These are phyloP conservation scores for Epichloe sylvatica DNA, from an alignment of 2,329 filamentous ascomycete species.

Conservation along the genomic window DNA sequence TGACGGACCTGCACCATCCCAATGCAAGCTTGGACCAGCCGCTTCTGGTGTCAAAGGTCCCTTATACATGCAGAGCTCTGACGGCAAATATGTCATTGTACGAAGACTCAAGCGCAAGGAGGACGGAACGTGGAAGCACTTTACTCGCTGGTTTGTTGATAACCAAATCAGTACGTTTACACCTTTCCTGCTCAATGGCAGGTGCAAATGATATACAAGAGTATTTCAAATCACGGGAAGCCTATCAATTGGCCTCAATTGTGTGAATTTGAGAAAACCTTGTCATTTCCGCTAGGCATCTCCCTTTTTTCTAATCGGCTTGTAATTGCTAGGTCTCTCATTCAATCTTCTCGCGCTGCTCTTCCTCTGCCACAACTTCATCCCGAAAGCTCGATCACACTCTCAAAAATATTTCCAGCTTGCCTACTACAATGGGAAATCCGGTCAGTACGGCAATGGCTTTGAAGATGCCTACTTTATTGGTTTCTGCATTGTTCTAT, in stretches of 20 bases:
- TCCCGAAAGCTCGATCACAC: conserved; percentile 63
- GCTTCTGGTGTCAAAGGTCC: conserved; percentile 25
- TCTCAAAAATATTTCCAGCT: conserved; percentile 83
- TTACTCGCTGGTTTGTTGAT: conserved; percentile 57
- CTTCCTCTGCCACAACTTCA: conserved; percentile 65
- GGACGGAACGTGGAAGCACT: conserved; percentile 44
- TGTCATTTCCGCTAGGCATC: conserved; percentile 2
- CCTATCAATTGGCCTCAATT: background rate
- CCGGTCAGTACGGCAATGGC: conserved; percentile 61
- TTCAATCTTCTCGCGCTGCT: conserved; percentile 76
- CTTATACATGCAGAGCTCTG: conserved; percentile 41
- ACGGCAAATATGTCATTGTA: conserved; percentile 38
- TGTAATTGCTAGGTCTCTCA: conserved; percentile 46
- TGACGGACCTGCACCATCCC: conserved; percentile 13
- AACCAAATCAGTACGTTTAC: conserved; percentile 61
- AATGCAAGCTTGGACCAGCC: conserved; percentile 15
- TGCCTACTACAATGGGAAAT: conserved; percentile 61
- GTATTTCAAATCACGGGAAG: background rate
- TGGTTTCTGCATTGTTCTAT: conserved; percentile 63
- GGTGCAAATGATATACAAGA: background rate
- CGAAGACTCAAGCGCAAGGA: conserved; percentile 47
- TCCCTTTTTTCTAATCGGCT: background rate
- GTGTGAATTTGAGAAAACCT: background rate
- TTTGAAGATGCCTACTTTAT: conserved; percentile 69
- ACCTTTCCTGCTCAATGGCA: conserved; percentile 5